phyloP scores from a whole-genome alignment of 805 yeast genomes.

The Candida boidinii region DNA sequence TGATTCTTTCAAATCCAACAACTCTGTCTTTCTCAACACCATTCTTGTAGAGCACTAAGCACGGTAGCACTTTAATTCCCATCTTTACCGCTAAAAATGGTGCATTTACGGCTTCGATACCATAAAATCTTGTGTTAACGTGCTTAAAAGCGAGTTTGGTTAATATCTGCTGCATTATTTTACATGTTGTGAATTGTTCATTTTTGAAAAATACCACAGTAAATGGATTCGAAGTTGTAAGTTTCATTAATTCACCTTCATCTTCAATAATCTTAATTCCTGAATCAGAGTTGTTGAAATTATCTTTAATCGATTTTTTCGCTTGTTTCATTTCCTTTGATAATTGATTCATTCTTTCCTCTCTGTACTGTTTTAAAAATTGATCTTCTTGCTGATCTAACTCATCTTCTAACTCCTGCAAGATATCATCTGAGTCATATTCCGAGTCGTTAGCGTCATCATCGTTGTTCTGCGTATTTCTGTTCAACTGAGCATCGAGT shows the following conservation, averaged over 20 bases:
- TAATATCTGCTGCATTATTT: conserved; percentile 41
- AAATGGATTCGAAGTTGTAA: conserved; percentile 32
- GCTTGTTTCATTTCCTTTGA: conserved; percentile 32
- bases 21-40: conserved; percentile 54
- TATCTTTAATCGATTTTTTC: conserved; percentile 18
- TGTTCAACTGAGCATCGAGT: conserved; percentile 2
- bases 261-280: conserved; percentile 34
- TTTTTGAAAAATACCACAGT: conserved; percentile 59
- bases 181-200: conserved; percentile 52
- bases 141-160: conserved; percentile 47
- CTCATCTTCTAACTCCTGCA: conserved; percentile 42
- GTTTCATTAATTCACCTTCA: conserved; percentile 51
- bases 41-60: conserved; percentile 48
- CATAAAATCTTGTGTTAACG: conserved; percentile 41
- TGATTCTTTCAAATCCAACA: conserved; percentile 63
- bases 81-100: conserved; percentile 66
- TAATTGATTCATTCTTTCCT: conserved; percentile 52
- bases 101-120: conserved; percentile 53
- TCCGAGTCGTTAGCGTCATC: conserved; percentile 13
- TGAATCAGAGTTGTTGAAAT: conserved; percentile 25
- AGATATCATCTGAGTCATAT: conserved; percentile 29
- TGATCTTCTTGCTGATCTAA: conserved; percentile 35
- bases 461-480: conserved; percentile 1
- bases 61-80: conserved; percentile 61
- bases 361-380: conserved; percentile 45